Percentiles rank a stretch among this genome's conserved stretches.
phyloP scores from a whole-genome alignment of 1,284 basidiomycete species.

The Schizophyllum commune region DNA sequence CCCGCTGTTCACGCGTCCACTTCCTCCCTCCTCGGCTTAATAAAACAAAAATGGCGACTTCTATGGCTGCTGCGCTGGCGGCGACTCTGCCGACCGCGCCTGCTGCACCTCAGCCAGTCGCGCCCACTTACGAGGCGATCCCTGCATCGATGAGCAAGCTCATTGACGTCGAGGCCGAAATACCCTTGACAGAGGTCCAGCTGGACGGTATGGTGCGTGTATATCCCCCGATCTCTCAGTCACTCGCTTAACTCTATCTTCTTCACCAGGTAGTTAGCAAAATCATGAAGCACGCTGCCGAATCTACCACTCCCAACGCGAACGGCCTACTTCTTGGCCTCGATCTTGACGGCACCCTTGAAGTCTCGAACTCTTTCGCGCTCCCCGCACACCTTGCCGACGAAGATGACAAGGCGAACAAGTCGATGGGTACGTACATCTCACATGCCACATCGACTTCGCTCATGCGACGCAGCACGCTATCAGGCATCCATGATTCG shows the following conservation, averaged over 20 bases:
- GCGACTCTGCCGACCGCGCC: slow-evolving; percentile 70
- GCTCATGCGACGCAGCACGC: slow-evolving; percentile 38
- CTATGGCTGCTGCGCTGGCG: slow-evolving; percentile 85
- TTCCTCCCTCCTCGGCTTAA: too few relatives aligned
- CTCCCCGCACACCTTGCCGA: slow-evolving; percentile 67
- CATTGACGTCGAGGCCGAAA: slow-evolving; percentile 85
- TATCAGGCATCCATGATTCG: slow-evolving; percentile 86
- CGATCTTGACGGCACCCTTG: slow-evolving; percentile 85
- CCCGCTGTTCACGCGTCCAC: too few relatives aligned
- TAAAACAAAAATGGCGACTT: slow-evolving; percentile 37
- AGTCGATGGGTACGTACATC: slow-evolving; percentile 54
- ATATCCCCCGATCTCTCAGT: slow-evolving; percentile 5
- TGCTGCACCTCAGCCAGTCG: slow-evolving; percentile 47
- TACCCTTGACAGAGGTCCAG: slow-evolving; percentile 71
- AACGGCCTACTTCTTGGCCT: slow-evolving; percentile 86
- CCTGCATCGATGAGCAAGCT: slow-evolving; percentile 85
- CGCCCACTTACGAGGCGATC: slow-evolving; percentile 71
- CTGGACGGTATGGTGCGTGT: slow-evolving; percentile 75
- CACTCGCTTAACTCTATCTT: slow-evolving; percentile 2
- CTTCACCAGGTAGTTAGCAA: slow-evolving; percentile 78
- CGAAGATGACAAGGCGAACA: slow-evolving; percentile 72
- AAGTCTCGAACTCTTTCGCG: slow-evolving; percentile 90
- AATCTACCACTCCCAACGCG: slow-evolving; percentile 58
- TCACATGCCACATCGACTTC: not conserved
- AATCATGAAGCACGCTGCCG: slow-evolving; percentile 82